Conservation (phyloP, 805 yeast species). For the Lipomyces starkeyi region DNA sequence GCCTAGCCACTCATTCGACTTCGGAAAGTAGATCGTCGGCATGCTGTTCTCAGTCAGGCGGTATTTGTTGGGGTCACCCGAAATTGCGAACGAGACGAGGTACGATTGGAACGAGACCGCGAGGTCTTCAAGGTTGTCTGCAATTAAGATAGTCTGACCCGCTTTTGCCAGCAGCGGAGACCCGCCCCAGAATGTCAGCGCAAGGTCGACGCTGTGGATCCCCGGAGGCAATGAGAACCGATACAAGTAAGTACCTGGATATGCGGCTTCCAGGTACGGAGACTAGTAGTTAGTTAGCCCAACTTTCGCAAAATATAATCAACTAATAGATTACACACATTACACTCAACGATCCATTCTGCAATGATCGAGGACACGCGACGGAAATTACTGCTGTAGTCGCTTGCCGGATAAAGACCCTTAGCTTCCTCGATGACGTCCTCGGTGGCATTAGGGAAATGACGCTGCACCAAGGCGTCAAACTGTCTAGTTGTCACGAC, state of each 20-base stretch:
- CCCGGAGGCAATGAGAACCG: slow-evolving; percentile 34
- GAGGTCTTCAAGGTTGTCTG: slow-evolving; percentile 6
- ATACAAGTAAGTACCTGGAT: slow-evolving; percentile 22
- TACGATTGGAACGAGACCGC: slow-evolving; percentile 31
- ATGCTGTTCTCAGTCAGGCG: neutral
- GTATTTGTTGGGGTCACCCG: slow-evolving; percentile 32
- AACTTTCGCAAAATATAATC: neutral
- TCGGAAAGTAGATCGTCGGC: slow-evolving; percentile 16
- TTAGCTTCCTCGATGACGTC: slow-evolving; percentile 18
- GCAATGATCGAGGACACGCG: slow-evolving; percentile 26
- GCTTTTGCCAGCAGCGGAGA: neutral
- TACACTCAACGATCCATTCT: slow-evolving; percentile 34
- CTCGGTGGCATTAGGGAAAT: slow-evolving; percentile 31
- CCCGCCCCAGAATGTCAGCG: slow-evolving; percentile 32
- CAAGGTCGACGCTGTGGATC: slow-evolving; percentile 27
- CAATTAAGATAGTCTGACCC: neutral
- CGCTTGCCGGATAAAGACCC: slow-evolving; percentile 20
- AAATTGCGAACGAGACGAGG: slow-evolving; percentile 25
- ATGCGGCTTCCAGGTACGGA: slow-evolving; percentile 19
- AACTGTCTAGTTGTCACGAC: slow-evolving; percentile 19
- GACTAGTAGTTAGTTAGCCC: neutral
- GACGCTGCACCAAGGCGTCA: slow-evolving; percentile 13
- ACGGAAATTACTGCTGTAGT: slow-evolving; percentile 12
- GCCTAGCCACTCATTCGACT: slow-evolving; percentile 14
- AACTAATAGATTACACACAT: slow-evolving; percentile 4